These are phyloP conservation scores for Trichosporon sp. DNA, from an alignment of 1,284 basidiomycete species.

Conservation along the genomic window DNA sequence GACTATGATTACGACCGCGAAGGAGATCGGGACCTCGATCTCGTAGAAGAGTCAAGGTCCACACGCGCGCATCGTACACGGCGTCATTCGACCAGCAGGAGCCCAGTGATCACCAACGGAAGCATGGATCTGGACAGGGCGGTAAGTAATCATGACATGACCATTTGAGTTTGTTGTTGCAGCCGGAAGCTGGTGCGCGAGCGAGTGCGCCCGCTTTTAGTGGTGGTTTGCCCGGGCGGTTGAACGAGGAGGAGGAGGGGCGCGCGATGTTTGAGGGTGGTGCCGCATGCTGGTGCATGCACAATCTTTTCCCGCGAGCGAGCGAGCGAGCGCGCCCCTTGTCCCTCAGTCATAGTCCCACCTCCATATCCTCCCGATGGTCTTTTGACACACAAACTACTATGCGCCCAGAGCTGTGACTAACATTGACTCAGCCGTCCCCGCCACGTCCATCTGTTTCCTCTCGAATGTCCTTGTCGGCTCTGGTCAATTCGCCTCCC, in stretches of 20 bases:
- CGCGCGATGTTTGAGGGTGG: neutral
- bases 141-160: slow-evolving; percentile 4
- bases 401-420: neutral
- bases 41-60: neutral
- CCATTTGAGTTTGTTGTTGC: too few relatives aligned
- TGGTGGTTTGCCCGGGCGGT: neutral
- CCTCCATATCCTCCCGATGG: too few relatives aligned
- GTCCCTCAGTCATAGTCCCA: neutral
- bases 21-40: neutral
- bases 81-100: slow-evolving; percentile 15
- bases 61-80: neutral
- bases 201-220: too few relatives aligned
- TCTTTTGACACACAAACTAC: neutral
- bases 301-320: neutral
- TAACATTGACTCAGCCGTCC: slow-evolving; percentile 9
- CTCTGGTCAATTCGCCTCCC: slow-evolving; percentile 32
- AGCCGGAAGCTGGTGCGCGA: too few relatives aligned
- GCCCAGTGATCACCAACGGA: slow-evolving; percentile 9
- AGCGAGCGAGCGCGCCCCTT: neutral
- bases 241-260: neutral
- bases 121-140: slow-evolving; percentile 11
- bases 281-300: neutral
- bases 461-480: slow-evolving; percentile 37
- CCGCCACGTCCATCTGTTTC: slow-evolving; percentile 24
- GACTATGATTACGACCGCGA: slow-evolving; percentile 2